Evolutionary conservation across 495 filamentous ascomycete genomes (phyloP).

Genomic region (Eremomyces bilateralis): DNA sequence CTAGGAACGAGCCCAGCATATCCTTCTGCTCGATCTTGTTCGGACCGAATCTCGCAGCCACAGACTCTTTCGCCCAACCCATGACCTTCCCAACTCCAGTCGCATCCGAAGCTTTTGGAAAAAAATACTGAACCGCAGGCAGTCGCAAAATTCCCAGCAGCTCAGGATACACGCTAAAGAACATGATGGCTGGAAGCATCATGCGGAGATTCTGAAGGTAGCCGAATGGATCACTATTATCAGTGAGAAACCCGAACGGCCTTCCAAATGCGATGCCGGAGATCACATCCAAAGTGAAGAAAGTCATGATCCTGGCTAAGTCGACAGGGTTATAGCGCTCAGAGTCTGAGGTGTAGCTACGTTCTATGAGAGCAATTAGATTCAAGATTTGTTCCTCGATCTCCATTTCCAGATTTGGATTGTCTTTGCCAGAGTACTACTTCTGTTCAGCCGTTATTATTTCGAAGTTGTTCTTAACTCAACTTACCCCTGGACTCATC

Average conservation of each 20-base stretch:
- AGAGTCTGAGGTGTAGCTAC: not conserved
- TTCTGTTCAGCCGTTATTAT: too few relatives aligned
- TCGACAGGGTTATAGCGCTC: not conserved
- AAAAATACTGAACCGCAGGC: not conserved
- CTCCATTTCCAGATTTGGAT: conserved; percentile 1
- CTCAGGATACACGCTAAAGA: not conserved
- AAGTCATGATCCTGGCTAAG: conserved; percentile 14
- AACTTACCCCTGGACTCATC: conserved; percentile 4
- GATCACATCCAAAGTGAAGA: conserved; percentile 24
- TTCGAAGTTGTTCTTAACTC: too few relatives aligned
- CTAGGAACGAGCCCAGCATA: conserved; percentile 1
- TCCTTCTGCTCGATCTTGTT: not conserved
- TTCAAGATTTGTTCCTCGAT: conserved; percentile 4
- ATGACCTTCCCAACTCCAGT: not conserved
- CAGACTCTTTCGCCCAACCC: not conserved
- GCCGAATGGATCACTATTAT: not conserved
- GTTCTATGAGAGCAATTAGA: conserved; percentile 1
- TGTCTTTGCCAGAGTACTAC: conserved; percentile 4
- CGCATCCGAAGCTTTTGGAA: not conserved
- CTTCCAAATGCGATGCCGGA: conserved; percentile 7
- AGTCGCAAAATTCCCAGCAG: not conserved
- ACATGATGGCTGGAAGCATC: not conserved
- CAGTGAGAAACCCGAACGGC: not conserved
- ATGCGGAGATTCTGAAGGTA: not conserved
- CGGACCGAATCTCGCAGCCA: not conserved